phyloP scores from a whole-genome alignment of 2,329 filamentous ascomycete species.

The Scedosporium minutisporum region DNA sequence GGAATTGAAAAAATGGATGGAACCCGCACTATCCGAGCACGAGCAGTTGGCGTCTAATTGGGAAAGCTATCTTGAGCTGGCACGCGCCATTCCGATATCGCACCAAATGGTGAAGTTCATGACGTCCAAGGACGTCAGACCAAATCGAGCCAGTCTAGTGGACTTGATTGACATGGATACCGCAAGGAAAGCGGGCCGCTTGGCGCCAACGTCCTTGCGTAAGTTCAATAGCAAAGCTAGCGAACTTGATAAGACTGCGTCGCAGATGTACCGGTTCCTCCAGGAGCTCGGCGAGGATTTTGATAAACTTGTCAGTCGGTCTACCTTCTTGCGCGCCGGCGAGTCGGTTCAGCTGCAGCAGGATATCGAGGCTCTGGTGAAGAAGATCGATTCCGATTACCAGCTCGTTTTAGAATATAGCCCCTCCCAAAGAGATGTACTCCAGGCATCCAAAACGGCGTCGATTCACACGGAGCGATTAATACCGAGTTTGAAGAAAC shows the following conservation, averaged over 20 bases:
- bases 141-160: slow-evolving; percentile 51
- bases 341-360: slow-evolving; percentile 63
- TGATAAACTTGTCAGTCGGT: slow-evolving; percentile 46
- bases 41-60: slow-evolving; percentile 52
- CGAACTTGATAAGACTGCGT: slow-evolving; percentile 51
- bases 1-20: slow-evolving; percentile 63
- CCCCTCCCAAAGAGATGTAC: slow-evolving; percentile 49
- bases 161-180: slow-evolving; percentile 69
- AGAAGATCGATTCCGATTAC: slow-evolving; percentile 80
- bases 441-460: slow-evolving; percentile 54
- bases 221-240: slow-evolving; percentile 51
- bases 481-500: slow-evolving; percentile 46
- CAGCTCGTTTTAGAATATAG: slow-evolving; percentile 63
- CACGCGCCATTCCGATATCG: slow-evolving; percentile 55
- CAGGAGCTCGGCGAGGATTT: slow-evolving; percentile 54
- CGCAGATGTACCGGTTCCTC: slow-evolving; percentile 51
- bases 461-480: slow-evolving; percentile 53
- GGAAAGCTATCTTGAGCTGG: slow-evolving; percentile 58
- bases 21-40: slow-evolving; percentile 58
- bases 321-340: slow-evolving; percentile 44
- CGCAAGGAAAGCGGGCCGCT: slow-evolving; percentile 60
- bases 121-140: slow-evolving; percentile 36
- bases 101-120: slow-evolving; percentile 57
- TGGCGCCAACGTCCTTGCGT: slow-evolving; percentile 47
- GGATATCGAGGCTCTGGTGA: slow-evolving; percentile 77